Conservation (phyloP, 805 yeast species). For the Kuraishia ogatae region DNA sequence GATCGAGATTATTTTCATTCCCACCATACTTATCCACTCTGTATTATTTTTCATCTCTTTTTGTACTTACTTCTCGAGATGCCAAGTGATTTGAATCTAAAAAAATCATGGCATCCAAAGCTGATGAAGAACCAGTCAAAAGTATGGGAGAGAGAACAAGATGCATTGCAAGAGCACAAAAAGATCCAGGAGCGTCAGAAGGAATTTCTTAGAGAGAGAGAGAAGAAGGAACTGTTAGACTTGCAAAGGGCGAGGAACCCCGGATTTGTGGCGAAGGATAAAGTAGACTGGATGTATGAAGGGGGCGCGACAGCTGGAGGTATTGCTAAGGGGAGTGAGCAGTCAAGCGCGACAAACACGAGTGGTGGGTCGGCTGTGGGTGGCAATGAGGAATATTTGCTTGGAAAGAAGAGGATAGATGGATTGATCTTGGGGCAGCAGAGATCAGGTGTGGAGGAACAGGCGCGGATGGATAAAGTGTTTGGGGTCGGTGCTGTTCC, state of each 20-base stretch:
- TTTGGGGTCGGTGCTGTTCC: slow-evolving; percentile 11
- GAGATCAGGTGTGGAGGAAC: not conserved
- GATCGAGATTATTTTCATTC: too few species aligned
- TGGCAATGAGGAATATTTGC: not conserved
- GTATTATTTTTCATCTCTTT: too few species aligned
- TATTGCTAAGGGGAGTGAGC: not conserved
- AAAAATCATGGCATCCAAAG: slow-evolving; percentile 97
- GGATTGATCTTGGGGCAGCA: not conserved
- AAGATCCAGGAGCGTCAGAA: slow-evolving; percentile 52
- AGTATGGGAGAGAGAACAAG: slow-evolving; percentile 79
- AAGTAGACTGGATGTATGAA: slow-evolving; percentile 85
- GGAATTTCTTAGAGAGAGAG: slow-evolving; percentile 56
- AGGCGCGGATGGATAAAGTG: slow-evolving; percentile 12
- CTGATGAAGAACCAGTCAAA: slow-evolving; percentile 75
- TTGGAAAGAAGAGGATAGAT: slow-evolving; percentile 1
- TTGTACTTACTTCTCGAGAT: slow-evolving; percentile 3
- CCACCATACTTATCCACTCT: too few species aligned
- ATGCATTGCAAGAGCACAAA: slow-evolving; percentile 60
- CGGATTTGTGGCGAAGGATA: slow-evolving; percentile 27
- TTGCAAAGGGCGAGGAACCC: slow-evolving; percentile 32
- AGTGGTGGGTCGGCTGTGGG: too few species aligned
- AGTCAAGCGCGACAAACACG: too few species aligned
- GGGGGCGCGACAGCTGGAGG: slow-evolving; percentile 14
- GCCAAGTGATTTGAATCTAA: slow-evolving; percentile 78
- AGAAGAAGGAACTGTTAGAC: slow-evolving; percentile 44